Percentiles rank a stretch among this genome's conserved stretches.
Conservation (phyloP, 768 basidiomycete species). For the Suillus sp. region DNA sequence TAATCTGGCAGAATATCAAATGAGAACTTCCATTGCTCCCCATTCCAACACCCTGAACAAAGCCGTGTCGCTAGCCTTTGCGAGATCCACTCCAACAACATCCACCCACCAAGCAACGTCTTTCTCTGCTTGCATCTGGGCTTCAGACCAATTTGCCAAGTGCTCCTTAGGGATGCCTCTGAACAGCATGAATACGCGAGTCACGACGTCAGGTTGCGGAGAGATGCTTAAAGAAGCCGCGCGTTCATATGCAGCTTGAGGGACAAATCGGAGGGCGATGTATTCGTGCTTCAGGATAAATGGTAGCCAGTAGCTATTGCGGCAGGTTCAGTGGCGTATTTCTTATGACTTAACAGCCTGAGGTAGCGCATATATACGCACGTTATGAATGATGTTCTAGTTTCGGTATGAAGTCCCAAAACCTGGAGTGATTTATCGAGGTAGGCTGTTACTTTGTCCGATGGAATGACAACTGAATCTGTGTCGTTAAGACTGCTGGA, state of each 20-base stretch:
- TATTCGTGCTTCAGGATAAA: background rate
- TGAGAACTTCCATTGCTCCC: background rate
- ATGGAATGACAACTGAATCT: background rate
- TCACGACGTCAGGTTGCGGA: constrained; percentile 1
- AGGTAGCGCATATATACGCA: background rate
- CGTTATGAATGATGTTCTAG: background rate
- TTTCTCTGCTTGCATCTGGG: background rate
- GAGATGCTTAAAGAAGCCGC: background rate
- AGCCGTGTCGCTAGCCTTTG: background rate
- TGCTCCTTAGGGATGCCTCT: background rate
- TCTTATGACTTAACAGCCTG: background rate
- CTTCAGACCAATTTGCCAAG: background rate
- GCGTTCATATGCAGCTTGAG: background rate
- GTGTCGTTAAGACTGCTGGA: background rate
- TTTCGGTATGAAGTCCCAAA: background rate
- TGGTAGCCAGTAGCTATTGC: background rate
- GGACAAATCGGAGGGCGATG: background rate
- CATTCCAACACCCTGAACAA: constrained; percentile 1
- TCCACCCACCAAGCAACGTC: background rate
- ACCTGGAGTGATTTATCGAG: background rate
- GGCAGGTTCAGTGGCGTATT: background rate
- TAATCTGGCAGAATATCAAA: background rate
- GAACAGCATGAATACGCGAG: background rate
- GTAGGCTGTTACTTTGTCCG: background rate
- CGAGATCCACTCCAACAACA: background rate